A percentile compares a stretch with the other conserved stretches of the same genome.
Evolutionary conservation across 352 stramenopile genomes (phyloP).

Genomic region (Thraustotheca clavata): DNA sequence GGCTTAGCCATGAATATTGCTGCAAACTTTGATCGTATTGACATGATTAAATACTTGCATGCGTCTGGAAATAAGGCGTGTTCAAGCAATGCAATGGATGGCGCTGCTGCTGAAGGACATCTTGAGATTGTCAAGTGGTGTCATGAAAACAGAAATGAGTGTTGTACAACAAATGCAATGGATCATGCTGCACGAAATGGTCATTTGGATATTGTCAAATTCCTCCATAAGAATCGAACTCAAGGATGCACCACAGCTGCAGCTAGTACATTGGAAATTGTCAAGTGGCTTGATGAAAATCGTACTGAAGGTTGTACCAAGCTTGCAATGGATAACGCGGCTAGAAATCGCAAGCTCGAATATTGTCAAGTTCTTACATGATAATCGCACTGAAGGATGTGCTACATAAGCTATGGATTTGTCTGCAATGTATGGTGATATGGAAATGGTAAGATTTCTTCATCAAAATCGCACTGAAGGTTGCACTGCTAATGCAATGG

Average conservation of each 20-base stretch:
- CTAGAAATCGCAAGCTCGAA: too few relatives aligned
- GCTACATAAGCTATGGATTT: background rate
- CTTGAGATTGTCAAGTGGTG: background rate
- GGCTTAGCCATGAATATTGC: conserved; percentile 1
- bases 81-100: background rate
- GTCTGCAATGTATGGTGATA: background rate
- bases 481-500: conserved; percentile 1
- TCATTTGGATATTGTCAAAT: background rate
- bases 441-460: background rate
- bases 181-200: background rate
- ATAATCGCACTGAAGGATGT: background rate
- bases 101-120: background rate
- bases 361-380: background rate
- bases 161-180: background rate
- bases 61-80: background rate
- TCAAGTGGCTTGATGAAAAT: too few relatives aligned
- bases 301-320: too few relatives aligned
- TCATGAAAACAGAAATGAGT: background rate
- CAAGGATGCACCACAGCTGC: background rate
- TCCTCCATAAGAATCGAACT: background rate
- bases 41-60: background rate
- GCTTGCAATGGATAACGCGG: too few relatives aligned
- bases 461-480: background rate
- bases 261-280: too few relatives aligned
- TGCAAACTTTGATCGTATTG: background rate